Evolutionary conservation across 805 yeast genomes (phyloP).

Genomic region (Hanseniaspora pseudoguilliermondii): DNA sequence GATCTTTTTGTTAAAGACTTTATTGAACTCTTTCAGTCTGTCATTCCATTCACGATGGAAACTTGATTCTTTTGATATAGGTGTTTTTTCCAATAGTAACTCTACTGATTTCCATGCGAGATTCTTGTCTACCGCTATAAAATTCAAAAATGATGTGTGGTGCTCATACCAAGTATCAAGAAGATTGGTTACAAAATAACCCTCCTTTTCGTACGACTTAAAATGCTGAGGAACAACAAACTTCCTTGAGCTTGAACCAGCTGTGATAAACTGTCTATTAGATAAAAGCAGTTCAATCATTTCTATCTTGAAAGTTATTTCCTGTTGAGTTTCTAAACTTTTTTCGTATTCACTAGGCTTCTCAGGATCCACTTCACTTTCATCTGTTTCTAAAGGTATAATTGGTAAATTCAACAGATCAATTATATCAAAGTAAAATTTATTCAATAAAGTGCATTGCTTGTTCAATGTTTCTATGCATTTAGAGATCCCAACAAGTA

Average conservation of each 20-base stretch:
- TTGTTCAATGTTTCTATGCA: constrained; percentile 18
- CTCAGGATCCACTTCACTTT: constrained; percentile 19
- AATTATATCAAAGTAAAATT: constrained; percentile 15
- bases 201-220: background rate
- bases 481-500: background rate
- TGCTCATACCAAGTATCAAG: background rate
- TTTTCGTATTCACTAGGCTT: constrained; percentile 69
- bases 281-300: constrained; percentile 36
- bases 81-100: background rate
- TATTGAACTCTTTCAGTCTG: background rate
- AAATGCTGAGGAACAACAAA: background rate
- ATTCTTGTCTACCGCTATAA: background rate
- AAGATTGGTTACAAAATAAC: background rate
- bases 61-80: background rate
- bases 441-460: constrained; percentile 22
- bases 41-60: constrained; percentile 2
- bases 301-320: constrained; percentile 46
- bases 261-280: constrained; percentile 30
- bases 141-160: background rate
- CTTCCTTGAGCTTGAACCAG: background rate
- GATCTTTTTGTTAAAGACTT: constrained; percentile 32
- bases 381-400: constrained; percentile 12
- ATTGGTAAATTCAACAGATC: constrained; percentile 22
- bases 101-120: background rate
- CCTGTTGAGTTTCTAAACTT: constrained; percentile 64